Base-by-base conservation (phyloP, 2,329 filamentous ascomycete genomes). In the Pestalotiopsis sp. region DNA sequence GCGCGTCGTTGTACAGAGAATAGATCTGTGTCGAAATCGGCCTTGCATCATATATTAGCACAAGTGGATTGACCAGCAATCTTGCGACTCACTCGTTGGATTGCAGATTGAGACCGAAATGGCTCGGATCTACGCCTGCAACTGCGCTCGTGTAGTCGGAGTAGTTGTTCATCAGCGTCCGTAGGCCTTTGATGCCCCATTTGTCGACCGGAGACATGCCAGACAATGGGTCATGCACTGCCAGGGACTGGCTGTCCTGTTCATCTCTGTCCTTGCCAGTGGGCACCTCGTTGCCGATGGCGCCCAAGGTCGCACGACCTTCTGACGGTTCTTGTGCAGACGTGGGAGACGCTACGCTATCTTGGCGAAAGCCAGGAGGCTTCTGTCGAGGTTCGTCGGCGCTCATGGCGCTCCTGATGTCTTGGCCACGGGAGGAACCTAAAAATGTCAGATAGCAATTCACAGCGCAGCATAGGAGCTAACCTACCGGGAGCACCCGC, bases 161-260 rank as follows among this genome's bases (percentile, higher is more conserved):
- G 71, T 86, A 89, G 75, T 87, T 89, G 78, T 87, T 89, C 84
- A 91, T 90, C 78, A 91, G 79, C 40, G 87, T 87, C 68, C 86
- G 84, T 69, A 91, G 81, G 11, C 90, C 90, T 76, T 91, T 91
- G 62, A 91, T 82, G 4, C 90, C 90, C 84, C 85, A 92, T 75
- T 87, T 90, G 74, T 92, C 89, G 52, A 84, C 85, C 3, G 87
- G 84, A n/a, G 86, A 79, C 89, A 91, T 89, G 60, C 88, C 87
- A 62, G 83, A 82, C 31, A 91, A 80, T 60, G 89, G 89, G 75
- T 92, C 89, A 71, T 88, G 83, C 12, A 83, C 79, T 49, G 85
- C 83, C 4, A 80, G 78, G 6, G 74, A 71, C 40, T 80, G 76
- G 20, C 72, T 71, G 12, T 83, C 82, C 66, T 83, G 81, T 60